Evolutionary conservation across 805 yeast species (phyloP).

Genomic region (Wickerhamiella sorbophila): DNA sequence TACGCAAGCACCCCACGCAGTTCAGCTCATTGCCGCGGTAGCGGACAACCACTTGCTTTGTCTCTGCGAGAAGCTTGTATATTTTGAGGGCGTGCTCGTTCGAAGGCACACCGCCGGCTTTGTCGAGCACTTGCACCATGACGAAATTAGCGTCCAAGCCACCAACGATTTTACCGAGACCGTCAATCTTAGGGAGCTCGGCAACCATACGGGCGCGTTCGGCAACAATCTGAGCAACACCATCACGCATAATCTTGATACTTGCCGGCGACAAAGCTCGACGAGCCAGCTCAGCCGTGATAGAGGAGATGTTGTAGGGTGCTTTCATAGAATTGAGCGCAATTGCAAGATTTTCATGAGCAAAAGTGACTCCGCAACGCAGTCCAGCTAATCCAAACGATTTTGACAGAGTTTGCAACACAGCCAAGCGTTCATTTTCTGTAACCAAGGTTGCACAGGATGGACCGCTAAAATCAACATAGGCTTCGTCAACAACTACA

Average conservation of each 20-base stretch:
- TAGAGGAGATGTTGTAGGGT: slow-evolving; percentile 82
- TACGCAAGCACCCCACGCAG: slow-evolving; percentile 74
- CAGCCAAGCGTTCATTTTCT: slow-evolving; percentile 69
- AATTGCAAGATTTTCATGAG: slow-evolving; percentile 43
- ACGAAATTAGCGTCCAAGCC: slow-evolving; percentile 80
- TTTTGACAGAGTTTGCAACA: slow-evolving; percentile 83
- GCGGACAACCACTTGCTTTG: slow-evolving; percentile 69
- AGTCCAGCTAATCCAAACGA: slow-evolving; percentile 95
- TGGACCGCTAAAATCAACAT: slow-evolving; percentile 72
- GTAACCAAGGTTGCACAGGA: slow-evolving; percentile 69
- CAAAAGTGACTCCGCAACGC: slow-evolving; percentile 69
- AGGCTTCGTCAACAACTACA: slow-evolving; percentile 81
- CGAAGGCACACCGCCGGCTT: slow-evolving; percentile 44
- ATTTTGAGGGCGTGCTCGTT: slow-evolving; percentile 51
- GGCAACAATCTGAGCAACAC: slow-evolving; percentile 34
- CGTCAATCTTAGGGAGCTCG: slow-evolving; percentile 40
- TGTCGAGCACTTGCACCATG: slow-evolving; percentile 53
- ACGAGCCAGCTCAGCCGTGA: slow-evolving; percentile 60
- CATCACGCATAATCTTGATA: slow-evolving; percentile 41
- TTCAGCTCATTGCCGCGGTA: slow-evolving; percentile 85
- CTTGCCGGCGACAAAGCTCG: slow-evolving; percentile 55
- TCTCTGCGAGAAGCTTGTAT: slow-evolving; percentile 57
- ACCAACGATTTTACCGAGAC: slow-evolving; percentile 66
- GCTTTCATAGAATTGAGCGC: slow-evolving; percentile 84
- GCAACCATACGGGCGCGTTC: slow-evolving; percentile 45